Evolutionary conservation across 257 asterid genomes (phyloP).

Genomic region (Solanum megistacrolobum): DNA sequence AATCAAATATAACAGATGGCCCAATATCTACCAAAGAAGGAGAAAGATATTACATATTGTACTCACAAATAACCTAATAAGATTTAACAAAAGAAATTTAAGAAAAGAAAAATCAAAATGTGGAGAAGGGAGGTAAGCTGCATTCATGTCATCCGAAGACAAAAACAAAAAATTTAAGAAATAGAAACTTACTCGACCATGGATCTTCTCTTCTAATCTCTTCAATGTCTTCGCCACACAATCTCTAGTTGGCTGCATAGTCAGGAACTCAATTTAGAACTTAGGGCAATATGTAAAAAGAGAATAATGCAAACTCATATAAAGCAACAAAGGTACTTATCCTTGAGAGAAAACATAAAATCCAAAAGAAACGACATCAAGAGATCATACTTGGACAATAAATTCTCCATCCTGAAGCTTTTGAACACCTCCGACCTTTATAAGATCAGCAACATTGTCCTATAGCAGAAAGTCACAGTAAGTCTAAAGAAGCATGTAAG

Average conservation of each 20-base stretch:
- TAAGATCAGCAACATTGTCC: constrained; percentile 94
- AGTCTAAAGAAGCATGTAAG: not conserved
- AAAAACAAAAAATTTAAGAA: not conserved
- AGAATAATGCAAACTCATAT: not conserved
- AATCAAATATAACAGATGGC: constrained; percentile 65
- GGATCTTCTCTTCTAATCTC: constrained; percentile 94
- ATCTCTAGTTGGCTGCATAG: constrained; percentile 93
- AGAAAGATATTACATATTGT: not conserved
- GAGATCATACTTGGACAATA: constrained; percentile 65
- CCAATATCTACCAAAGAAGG: constrained; percentile 53
- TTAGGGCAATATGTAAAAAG: not conserved
- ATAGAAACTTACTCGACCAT: constrained; percentile 73
- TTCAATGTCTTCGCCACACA: constrained; percentile 97
- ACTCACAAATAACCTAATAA: not conserved
- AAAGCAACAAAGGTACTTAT: not conserved
- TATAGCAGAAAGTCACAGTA: constrained; percentile 16
- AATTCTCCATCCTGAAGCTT: constrained; percentile 97
- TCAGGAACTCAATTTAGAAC: not conserved
- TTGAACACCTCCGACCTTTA: constrained; percentile 92
- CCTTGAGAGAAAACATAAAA: not conserved
- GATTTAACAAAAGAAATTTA: not conserved
- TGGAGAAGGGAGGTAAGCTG: not conserved
- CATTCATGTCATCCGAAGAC: not conserved
- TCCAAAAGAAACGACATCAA: not conserved
- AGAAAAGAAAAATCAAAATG: not conserved